These are phyloP conservation scores for Bipolaris sorokiniana DNA, from an alignment of 2,329 filamentous ascomycete genomes.

Conservation along the genomic window DNA sequence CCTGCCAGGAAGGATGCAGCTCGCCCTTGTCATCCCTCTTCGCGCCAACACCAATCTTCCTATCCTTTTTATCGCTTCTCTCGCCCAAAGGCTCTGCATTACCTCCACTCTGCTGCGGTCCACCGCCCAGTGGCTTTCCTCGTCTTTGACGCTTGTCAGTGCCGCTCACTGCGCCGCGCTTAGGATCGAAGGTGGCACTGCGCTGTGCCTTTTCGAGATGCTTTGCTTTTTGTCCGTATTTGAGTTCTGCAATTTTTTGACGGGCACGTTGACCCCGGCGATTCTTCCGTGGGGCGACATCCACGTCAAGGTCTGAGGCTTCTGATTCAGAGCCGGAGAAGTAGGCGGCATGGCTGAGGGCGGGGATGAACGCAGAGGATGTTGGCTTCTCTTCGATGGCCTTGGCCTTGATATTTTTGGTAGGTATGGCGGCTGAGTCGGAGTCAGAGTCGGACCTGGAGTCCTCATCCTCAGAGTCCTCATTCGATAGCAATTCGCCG, in stretches of 20 bases:
- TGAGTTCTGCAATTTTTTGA: conserved; percentile 80
- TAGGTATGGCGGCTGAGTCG: conserved; percentile 21
- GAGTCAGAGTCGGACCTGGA: conserved; percentile 24
- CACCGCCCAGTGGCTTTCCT: conserved; percentile 27
- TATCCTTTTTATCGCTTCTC: conserved; percentile 13
- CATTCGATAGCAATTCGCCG: conserved; percentile 19
- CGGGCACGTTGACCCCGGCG: conserved; percentile 77
- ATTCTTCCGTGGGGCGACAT: conserved; percentile 69
- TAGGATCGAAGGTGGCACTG: conserved; percentile 64
- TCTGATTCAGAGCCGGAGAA: conserved; percentile 78
- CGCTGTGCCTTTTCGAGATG: conserved; percentile 61
- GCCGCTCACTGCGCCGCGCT: conserved; percentile 63
- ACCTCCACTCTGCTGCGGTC: conserved; percentile 40
- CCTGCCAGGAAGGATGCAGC: conserved; percentile 70
- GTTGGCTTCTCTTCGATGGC: conserved; percentile 19
- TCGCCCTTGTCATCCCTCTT: conserved; percentile 58
- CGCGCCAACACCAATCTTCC: conserved; percentile 50
- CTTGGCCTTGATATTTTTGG: conserved; percentile 29
- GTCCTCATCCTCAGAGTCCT: conserved; percentile 13
- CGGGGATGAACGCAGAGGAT: conserved; percentile 71
- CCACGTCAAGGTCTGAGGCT: conserved; percentile 63
- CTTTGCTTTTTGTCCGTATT: conserved; percentile 73
- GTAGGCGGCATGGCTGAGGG: conserved; percentile 77
- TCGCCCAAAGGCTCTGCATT: conserved; percentile 39
- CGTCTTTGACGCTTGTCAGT: conserved; percentile 32